A percentile compares a stretch with the other conserved stretches of the same genome.
Conservation (phyloP, 1,284 basidiomycete genomes). For the Melanopsichium pennsylvanicum region DNA sequence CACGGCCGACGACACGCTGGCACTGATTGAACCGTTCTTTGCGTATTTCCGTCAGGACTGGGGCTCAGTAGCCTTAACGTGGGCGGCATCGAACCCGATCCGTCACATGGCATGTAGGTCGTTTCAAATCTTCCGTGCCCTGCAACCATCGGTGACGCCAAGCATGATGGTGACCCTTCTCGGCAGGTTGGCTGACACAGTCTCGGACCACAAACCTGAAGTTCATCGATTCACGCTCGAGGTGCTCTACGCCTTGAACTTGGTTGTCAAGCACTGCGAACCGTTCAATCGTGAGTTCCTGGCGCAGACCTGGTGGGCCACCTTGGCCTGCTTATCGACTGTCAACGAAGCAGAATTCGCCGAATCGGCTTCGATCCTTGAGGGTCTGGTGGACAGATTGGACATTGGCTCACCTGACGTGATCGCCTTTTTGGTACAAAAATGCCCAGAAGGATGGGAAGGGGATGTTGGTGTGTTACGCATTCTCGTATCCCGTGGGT, state of each 20-base stretch:
- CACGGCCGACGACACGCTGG: constrained; percentile 26
- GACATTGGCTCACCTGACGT: constrained; percentile 76
- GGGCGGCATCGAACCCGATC: constrained; percentile 87
- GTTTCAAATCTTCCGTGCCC: constrained; percentile 84
- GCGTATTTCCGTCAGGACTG: constrained; percentile 74
- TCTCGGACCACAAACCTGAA: constrained; percentile 76
- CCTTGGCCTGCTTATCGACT: constrained; percentile 81
- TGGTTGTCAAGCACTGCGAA: constrained; percentile 73
- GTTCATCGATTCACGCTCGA: constrained; percentile 85
- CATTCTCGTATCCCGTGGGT: constrained; percentile 77
- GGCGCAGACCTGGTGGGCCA: constrained; percentile 88
- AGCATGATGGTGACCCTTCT: constrained; percentile 81
- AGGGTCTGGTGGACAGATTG: constrained; percentile 75
- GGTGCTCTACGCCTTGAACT: constrained; percentile 79
- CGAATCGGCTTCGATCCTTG: constrained; percentile 76
- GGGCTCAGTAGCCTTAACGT: constrained; percentile 80
- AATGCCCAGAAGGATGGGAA: constrained; percentile 78
- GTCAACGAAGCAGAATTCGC: constrained; percentile 83
- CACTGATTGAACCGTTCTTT: constrained; percentile 29
- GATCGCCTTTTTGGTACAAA: constrained; percentile 74
- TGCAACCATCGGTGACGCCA: constrained; percentile 78
- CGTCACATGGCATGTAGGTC: constrained; percentile 86
- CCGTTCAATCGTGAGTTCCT: constrained; percentile 72
- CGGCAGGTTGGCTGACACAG: constrained; percentile 82
- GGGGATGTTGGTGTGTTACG: constrained; percentile 75